These are phyloP conservation scores for Groenewaldozyma tartarivorans DNA, from an alignment of 805 yeast species.

Conservation along the genomic window DNA sequence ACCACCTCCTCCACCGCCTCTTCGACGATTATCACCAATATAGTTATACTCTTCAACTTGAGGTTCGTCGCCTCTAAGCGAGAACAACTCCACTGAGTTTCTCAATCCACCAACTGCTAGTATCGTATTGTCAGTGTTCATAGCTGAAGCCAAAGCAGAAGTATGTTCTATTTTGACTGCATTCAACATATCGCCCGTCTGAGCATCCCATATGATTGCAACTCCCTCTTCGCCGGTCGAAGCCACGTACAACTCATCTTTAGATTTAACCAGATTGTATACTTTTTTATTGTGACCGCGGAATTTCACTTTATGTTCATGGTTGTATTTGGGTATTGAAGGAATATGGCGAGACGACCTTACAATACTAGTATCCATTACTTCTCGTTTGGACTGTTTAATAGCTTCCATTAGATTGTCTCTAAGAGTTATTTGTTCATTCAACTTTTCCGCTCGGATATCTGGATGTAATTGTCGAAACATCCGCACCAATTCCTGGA, in stretches of 20 bases:
- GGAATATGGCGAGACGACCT: constrained; percentile 7
- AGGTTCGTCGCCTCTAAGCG: constrained; percentile 13
- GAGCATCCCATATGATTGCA: constrained; percentile 73
- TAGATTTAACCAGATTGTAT: constrained; percentile 58
- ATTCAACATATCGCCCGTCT: constrained; percentile 57
- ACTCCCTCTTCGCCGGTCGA: constrained; percentile 84
- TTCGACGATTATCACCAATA: too few species aligned
- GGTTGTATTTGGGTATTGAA: constrained; percentile 8
- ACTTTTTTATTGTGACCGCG: constrained; percentile 69
- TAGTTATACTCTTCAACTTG: background rate
- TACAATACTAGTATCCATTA: constrained; percentile 12
- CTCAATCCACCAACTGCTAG: constrained; percentile 81
- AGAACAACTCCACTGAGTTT: constrained; percentile 66
- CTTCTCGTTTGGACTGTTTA: constrained; percentile 4
- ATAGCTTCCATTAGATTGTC: too few species aligned
- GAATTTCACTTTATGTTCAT: constrained; percentile 17
- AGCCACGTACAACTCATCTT: constrained; percentile 48
- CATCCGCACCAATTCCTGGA: too few species aligned
- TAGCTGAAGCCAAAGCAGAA: constrained; percentile 71
- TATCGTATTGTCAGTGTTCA: constrained; percentile 52
- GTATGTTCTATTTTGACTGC: constrained; percentile 66
- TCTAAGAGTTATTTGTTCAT: too few species aligned
- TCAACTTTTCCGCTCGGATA: too few species aligned
- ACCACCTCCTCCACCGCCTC: background rate
- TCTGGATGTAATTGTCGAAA: too few species aligned